Evolutionary conservation across 768 basidiomycete genomes (phyloP), one percentile per base, ranked within the genome.

Genomic region (Phaeotremella fagi): DNA sequence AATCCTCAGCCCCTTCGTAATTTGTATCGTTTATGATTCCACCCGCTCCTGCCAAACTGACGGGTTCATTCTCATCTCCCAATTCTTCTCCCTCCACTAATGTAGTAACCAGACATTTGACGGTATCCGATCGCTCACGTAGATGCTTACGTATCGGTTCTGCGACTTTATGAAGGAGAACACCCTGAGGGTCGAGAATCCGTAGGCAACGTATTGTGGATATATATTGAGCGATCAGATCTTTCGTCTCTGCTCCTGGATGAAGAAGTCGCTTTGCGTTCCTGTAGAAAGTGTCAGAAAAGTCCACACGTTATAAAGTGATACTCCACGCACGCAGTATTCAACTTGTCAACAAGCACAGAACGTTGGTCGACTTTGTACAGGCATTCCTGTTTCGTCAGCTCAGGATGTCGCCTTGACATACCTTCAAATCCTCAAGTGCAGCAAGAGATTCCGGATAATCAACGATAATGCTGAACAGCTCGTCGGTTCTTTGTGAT

Each of bases 391-490:
- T 75, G 57, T 0, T 38, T 48, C 24, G 28, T 50, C 45, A 55
- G 33, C 2, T 18, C n/a, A n/a, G n/a, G n/a, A n/a, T n/a, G 35
- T 45, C 31, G 12, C 4, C 47, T 43, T 16, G 25, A 29, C 72
- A 22, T 55, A 88, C 90, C 76, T 82, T 86, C 18, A 98, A 78
- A 75, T 99, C 95, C 52, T 86, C 80, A 18, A 98, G 75, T 0
- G 90, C 91, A 3, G 85, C 83, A 59, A 78, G 79, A 0, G 92
- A 94, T 55, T 91, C 87, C 0, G 94, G 91, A 63, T 83, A 92
- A 64, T 94, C 89, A 50, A 97, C 84, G 53, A 98, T 94, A 51
- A 98, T 95, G 60, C 94, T 90, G 68, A 95, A 98, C 18, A 98
- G 85, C 71, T 98, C 92, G 45, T 77, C 79, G 20, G 76, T 75